Conservation (phyloP, 805 yeast genomes). For the Candida dajiaensis region DNA sequence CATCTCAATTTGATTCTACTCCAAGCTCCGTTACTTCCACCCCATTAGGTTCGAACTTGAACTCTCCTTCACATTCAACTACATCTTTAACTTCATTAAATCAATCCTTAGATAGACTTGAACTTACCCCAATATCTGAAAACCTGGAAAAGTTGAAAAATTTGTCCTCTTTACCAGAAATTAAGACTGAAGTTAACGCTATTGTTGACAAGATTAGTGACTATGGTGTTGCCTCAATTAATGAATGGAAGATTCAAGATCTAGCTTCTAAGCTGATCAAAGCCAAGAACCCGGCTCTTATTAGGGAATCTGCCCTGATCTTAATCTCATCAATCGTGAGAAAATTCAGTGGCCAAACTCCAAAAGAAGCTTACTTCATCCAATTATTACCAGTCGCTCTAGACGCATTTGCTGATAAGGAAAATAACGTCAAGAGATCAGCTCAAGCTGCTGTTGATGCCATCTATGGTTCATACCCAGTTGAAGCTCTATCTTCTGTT, state of each 20-base stretch:
- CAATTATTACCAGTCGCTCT: slow-evolving; percentile 58
- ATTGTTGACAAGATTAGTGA: slow-evolving; percentile 43
- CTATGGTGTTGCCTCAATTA: slow-evolving; percentile 41
- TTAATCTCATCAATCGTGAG: slow-evolving; percentile 53
- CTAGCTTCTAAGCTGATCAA: slow-evolving; percentile 61
- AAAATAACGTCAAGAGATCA: slow-evolving; percentile 75
- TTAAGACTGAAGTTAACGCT: slow-evolving; percentile 27
- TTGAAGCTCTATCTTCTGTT: slow-evolving; percentile 71
- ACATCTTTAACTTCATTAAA: slow-evolving; percentile 69
- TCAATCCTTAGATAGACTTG: slow-evolving; percentile 62
- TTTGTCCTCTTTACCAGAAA: slow-evolving; percentile 28
- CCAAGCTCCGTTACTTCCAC: slow-evolving; percentile 18
- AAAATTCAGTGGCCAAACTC: slow-evolving; percentile 59
- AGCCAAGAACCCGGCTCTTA: slow-evolving; percentile 64
- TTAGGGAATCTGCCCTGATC: slow-evolving; percentile 72
- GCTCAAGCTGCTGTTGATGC: slow-evolving; percentile 77
- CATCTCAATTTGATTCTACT: slow-evolving; percentile 4
- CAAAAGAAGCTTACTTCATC: slow-evolving; percentile 69
- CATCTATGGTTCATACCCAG: slow-evolving; percentile 62
- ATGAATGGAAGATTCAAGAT: slow-evolving; percentile 61
- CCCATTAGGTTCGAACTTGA: slow-evolving; percentile 20
- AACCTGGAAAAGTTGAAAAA: slow-evolving; percentile 45
- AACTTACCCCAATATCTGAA: slow-evolving; percentile 60
- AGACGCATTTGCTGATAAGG: slow-evolving; percentile 81
- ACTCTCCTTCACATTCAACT: slow-evolving; percentile 49